Base-by-base conservation (phyloP, 2,329 filamentous ascomycete species). In the Paecilomyces fulvus region DNA sequence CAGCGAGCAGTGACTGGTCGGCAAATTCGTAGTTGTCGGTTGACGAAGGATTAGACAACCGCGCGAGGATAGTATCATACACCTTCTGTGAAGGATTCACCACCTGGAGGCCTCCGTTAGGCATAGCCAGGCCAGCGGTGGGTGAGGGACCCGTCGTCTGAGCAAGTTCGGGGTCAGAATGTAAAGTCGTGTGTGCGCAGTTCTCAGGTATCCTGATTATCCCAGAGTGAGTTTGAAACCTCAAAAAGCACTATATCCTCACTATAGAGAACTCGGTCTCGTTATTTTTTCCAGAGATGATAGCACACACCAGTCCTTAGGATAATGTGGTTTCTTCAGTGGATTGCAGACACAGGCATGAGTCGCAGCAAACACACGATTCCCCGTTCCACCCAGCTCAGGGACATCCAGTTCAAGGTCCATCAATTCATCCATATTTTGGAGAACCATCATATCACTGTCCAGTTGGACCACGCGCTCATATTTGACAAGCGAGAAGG, bases 401-500 rank as follows among this genome's bases (percentile, higher is more conserved):
- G 82, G 76, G 20, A 75, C 67, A 71, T 92, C 89, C 50, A 95
- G 81, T 59, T 83, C 76, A 52, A 95, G 64, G n/a, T 89, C 84
- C 89, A 95, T 95, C 63, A 95, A 77, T 75, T 95, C 90, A 70
- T 95, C 91, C 89, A 96, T 95, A 73, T 95, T 95, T 65, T 80
- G 80, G 61, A 86, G 73, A 7, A 90, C 84, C 53, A 95, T 75
- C 90, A 95, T 95, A 75, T 96, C 91, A 66, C 86, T 88, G 74
- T 96, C 91, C 55, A 96, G 80, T 74, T 90, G 88, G 33, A 95
- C 88, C 31, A 95, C 83, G 46, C 90, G 83, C 25, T 86, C 80
- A 74, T 92, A 95, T 69, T 92, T 84, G 17, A 80, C 80, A 30
- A 95, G 78, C 21, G 83, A 85, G 70, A 95, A 96, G 5, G 88